Evolutionary conservation across 495 filamentous ascomycete genomes (phyloP).

Genomic region (Delitschia confertaspora): DNA sequence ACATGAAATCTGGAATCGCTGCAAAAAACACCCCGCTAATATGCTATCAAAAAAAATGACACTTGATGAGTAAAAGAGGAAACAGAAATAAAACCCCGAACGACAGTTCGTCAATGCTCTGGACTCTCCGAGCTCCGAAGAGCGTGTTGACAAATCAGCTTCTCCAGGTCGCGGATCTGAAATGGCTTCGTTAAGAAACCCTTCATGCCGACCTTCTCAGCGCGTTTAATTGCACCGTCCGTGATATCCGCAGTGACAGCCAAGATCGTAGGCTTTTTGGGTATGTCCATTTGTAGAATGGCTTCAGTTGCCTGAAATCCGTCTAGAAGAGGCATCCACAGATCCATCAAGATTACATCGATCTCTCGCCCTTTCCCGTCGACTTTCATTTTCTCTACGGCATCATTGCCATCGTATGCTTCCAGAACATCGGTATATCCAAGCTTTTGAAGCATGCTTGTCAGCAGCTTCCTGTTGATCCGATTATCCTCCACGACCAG

Average conservation of each 20-base stretch:
- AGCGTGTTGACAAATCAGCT: constrained; percentile 56
- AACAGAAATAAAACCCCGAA: neutral
- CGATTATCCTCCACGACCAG: constrained; percentile 74
- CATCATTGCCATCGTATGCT: constrained; percentile 65
- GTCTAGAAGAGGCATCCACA: constrained; percentile 83
- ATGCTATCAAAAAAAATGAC: neutral
- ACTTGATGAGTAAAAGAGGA: neutral
- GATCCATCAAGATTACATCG: constrained; percentile 69
- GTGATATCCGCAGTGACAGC: constrained; percentile 75
- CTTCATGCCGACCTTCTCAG: constrained; percentile 60
- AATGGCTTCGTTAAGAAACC: constrained; percentile 77
- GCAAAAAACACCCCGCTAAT: neutral
- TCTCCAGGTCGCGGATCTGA: constrained; percentile 61
- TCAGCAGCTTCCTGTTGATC: constrained; percentile 66
- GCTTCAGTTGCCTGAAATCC: constrained; percentile 64
- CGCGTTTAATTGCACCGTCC: constrained; percentile 53
- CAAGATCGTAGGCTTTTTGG: constrained; percentile 42
- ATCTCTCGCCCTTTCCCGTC: constrained; percentile 37
- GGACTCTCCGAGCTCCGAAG: too few relatives aligned
- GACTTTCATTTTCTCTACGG: constrained; percentile 52
- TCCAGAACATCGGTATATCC: constrained; percentile 56
- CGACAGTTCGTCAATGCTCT: neutral
- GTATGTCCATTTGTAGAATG: constrained; percentile 46
- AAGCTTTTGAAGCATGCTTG: constrained; percentile 60
- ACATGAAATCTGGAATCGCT: neutral